Base-by-base conservation (phyloP, 2,329 filamentous ascomycete species). In the Corniculantispora saksenae region DNA sequence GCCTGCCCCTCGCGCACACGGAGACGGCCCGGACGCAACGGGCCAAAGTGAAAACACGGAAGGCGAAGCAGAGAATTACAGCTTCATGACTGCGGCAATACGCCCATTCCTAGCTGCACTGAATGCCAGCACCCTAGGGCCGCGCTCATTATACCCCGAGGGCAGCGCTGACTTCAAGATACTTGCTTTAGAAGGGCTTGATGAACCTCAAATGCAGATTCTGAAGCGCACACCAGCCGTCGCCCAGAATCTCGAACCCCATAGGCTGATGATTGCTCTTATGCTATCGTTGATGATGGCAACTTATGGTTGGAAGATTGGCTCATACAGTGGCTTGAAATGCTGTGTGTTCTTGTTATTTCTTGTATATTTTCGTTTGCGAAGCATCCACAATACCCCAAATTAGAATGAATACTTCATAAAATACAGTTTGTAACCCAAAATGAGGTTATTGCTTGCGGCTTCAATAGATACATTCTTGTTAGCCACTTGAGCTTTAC, bases 301-400 rank as follows among this genome's bases (percentile, higher is more conserved):
- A 10, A 35, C n/a, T 2, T 55, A 55, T 23, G 27, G 51, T 3
- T 55, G 51, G 51, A 55, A 38, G 51, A 21, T 38, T 7, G 51
- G 51, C 6, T 55, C 51, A 3, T 21, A 38, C 7, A 55, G 51
- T 29, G 51, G 51, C 27, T 15, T 55, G 27, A 55, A 55, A 55
- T 55, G 51, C n/a, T 55, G 51, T 10, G 32, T 38, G 29, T 35
- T 55, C 10, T 35, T 55, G 15, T 21, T 55, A n/a, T 55, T 55
- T 55, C 51, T 55, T 19, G 51, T 55, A 3, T 55, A 35, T 55
- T 55, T 55, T 55, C 51, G 27, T n/a, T 38, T 38, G 32, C 51
- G 51, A 21, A 38, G 51, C 32, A 55, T 55, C 19, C 29, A 55
- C 38, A 29, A 55, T 55, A 55, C 29, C 51, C 51, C 19, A 15